Evolutionary conservation across 768 basidiomycete genomes (phyloP).

Genomic region (Termitomyces sp.): DNA sequence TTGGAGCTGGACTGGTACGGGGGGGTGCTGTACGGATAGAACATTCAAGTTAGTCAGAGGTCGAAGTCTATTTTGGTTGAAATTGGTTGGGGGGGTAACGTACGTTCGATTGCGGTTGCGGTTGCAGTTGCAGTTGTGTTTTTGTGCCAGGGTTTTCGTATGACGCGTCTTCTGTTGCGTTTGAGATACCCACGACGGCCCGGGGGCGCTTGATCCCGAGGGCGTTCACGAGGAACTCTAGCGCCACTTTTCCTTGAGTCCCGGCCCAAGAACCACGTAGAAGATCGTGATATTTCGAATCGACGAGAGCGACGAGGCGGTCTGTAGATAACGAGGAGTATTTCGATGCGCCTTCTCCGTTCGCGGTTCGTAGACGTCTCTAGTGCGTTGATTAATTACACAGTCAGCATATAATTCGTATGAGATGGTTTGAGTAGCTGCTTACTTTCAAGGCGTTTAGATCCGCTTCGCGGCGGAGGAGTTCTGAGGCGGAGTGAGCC

Average conservation of each 20-base stretch:
- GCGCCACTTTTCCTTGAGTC: conserved; percentile 21
- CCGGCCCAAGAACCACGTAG: conserved; percentile 25
- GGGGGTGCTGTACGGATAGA: too few species aligned
- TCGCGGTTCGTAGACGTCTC: not conserved
- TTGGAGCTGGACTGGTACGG: too few species aligned
- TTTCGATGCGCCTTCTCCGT: conserved; percentile 3
- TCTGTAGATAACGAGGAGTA: conserved; percentile 27
- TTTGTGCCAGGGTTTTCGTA: too few species aligned
- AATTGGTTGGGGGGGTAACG: conserved; percentile 31
- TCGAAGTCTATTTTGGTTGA: too few species aligned
- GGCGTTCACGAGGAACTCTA: conserved; percentile 29
- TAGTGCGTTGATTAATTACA: not conserved
- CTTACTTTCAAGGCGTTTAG: conserved; percentile 27
- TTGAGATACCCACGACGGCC: too few species aligned
- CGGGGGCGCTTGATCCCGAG: conserved; percentile 24
- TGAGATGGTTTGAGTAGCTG: conserved; percentile 6
- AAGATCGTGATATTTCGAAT: conserved; percentile 30
- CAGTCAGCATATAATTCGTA: too few species aligned
- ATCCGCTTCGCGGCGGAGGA: conserved; percentile 33
- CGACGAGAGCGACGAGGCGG: conserved; percentile 29
- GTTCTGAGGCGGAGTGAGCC: conserved; percentile 34
- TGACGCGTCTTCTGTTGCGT: too few species aligned
- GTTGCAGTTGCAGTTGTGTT: too few species aligned
- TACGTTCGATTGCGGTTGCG: too few species aligned
- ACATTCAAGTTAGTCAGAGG: too few species aligned